phyloP scores from a whole-genome alignment of 768 basidiomycete genomes.

The Mycena rosella region DNA sequence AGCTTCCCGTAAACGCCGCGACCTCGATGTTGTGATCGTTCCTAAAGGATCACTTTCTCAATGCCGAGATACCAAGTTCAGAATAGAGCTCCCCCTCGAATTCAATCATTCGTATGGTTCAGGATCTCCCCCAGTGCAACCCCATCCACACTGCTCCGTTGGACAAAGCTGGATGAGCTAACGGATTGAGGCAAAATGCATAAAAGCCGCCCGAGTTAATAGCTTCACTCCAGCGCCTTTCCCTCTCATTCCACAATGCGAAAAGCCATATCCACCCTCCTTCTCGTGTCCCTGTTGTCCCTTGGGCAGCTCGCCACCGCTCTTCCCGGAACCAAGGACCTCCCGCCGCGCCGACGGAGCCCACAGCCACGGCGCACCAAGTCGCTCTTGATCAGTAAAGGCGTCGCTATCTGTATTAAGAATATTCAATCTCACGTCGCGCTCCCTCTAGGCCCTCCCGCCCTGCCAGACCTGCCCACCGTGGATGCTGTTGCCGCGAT shows the following conservation, averaged over 20 bases:
- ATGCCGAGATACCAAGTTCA: slow-evolving; percentile 27
- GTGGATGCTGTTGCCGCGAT: slow-evolving; percentile 26
- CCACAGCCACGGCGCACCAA: slow-evolving; percentile 25
- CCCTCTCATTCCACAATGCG: slow-evolving; percentile 19
- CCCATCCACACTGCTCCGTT: no score
- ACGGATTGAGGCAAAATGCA: not conserved
- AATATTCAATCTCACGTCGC: not conserved
- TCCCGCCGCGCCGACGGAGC: slow-evolving; percentile 13
- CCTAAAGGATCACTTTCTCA: slow-evolving; percentile 14
- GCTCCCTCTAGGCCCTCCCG: slow-evolving; percentile 22
- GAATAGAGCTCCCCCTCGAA: slow-evolving; percentile 20
- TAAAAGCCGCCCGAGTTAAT: slow-evolving; percentile 22
- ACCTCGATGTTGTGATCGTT: slow-evolving; percentile 6
- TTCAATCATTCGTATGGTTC: slow-evolving; percentile 22
- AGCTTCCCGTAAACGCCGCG: no score
- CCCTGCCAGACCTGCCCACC: slow-evolving; percentile 35
- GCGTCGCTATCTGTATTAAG: not conserved
- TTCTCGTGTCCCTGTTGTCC: slow-evolving; percentile 20
- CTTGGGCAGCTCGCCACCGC: slow-evolving; percentile 16
- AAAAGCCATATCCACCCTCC: slow-evolving; percentile 14
- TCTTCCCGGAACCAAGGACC: not conserved
- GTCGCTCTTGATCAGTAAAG: slow-evolving; percentile 33
- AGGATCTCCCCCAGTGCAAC: no score
- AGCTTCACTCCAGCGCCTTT: slow-evolving; percentile 17
- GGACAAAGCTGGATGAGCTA: slow-evolving; percentile 5